Evolutionary conservation across 495 filamentous ascomycete genomes (phyloP), one percentile per base, ranked within the genome.

Genomic region (Penicillium salamii): DNA sequence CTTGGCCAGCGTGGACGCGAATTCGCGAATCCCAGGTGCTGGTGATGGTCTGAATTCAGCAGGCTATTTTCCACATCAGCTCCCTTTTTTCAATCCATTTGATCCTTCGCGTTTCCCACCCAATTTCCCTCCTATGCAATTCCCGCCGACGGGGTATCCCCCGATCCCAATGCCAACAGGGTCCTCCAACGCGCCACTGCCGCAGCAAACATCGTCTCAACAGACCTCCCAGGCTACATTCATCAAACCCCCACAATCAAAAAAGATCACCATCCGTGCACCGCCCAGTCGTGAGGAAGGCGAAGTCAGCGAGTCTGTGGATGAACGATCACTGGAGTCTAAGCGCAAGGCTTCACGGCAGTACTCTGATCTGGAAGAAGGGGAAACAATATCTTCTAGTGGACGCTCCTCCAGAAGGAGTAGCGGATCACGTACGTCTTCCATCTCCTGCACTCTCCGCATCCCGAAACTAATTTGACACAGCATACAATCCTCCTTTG

Each of bases 301-400:
- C 1, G 88, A 91, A 58, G 58, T 91, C 14, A 88, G 84, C 54
- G 87, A 90, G 50, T 76, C 73, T 1, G 83, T 84, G 54, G 77
- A 71, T 33, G 74, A 77, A 40, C 68, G 71, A 17, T 55, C 57
- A 34, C 43, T 60, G 29, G 49, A 21, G 2, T 26, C 39, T 15
- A 39, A 33, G 2, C 34, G 20, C 14, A 8, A 36, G 24, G 7
- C 31, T 43, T 28, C 32, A 4, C 23, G 42, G 38, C 49, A 26
- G n/a, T 32, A 42, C 44, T 42, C 26, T 36, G 62, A 66, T 3
- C 7, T 62, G 20, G 63, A 68, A 45, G 65, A 68, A 31, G 65
- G 61, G 5, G 64, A 69, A 32, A 57, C 58, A 20, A 8, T 56
- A 9, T 67, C 64, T 29, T 53, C 57, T 32, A 46, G 51, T 15